phyloP scores from a whole-genome alignment of 805 yeast species.

The Cyberlindnera suaveolens region DNA sequence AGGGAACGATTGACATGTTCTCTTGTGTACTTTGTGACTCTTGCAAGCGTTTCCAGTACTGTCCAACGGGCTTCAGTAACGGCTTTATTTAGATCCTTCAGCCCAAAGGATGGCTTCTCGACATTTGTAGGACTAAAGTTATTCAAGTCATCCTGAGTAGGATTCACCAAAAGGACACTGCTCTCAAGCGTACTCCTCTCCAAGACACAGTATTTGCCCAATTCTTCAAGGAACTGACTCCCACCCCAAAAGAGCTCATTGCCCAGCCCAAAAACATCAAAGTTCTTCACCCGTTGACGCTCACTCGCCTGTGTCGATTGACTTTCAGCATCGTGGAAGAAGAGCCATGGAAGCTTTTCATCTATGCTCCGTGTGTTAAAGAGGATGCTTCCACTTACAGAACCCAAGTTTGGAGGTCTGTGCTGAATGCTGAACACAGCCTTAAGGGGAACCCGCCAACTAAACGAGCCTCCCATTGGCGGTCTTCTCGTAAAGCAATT shows the following conservation, averaged over 20 bases:
- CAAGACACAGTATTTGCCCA: slow-evolving; percentile 51
- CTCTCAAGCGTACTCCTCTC: slow-evolving; percentile 69
- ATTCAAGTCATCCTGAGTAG: slow-evolving; percentile 44
- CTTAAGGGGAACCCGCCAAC: slow-evolving; percentile 58
- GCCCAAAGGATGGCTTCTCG: slow-evolving; percentile 3
- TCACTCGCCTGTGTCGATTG: slow-evolving; percentile 66
- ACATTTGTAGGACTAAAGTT: slow-evolving; percentile 27
- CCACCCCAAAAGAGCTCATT: slow-evolving; percentile 87
- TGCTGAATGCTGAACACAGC: slow-evolving; percentile 74
- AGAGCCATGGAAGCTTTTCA: slow-evolving; percentile 72
- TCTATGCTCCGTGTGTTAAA: slow-evolving; percentile 57
- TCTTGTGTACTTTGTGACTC: slow-evolving; percentile 51
- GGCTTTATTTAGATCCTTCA: slow-evolving; percentile 36
- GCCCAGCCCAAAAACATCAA: slow-evolving; percentile 64
- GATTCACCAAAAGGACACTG: slow-evolving; percentile 70
- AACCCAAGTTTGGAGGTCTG: slow-evolving; percentile 75
- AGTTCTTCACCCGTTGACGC: slow-evolving; percentile 50
- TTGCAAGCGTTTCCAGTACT: slow-evolving; percentile 76
- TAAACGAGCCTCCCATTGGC: slow-evolving; percentile 43
- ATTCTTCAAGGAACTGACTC: slow-evolving; percentile 54
- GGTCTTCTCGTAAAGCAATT: slow-evolving; percentile 45
- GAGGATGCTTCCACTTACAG: slow-evolving; percentile 89
- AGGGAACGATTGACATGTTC: slow-evolving; percentile 58
- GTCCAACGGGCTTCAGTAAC: slow-evolving; percentile 79
- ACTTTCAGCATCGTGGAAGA: slow-evolving; percentile 87